A percentile compares a stretch with the other conserved stretches of the same genome.
phyloP scores from a whole-genome alignment of 176 grass and related monocot species.

The Calamus simplicifolius region DNA sequence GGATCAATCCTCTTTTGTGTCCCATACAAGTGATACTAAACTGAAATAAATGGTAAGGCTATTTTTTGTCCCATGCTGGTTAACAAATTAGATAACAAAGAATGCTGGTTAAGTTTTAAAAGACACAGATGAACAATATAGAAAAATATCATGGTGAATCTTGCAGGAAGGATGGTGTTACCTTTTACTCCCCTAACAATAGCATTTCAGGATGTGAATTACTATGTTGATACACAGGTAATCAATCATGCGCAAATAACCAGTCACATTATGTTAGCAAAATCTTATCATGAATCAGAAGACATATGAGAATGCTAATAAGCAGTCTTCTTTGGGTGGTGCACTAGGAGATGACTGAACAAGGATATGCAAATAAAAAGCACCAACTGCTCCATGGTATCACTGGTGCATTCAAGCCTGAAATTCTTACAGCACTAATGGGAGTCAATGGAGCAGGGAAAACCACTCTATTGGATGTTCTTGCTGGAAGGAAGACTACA shows the following conservation, averaged over 20 bases:
- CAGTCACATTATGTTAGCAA: neutral
- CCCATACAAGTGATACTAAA: slow-evolving; percentile 1
- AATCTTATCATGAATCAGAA: neutral
- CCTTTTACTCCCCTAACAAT: slow-evolving; percentile 69
- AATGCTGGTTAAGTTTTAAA: neutral
- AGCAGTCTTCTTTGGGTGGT: neutral
- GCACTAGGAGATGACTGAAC: slow-evolving; percentile 55
- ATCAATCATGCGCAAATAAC: slow-evolving; percentile 7
- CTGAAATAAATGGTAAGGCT: slow-evolving; percentile 26
- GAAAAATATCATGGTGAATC: neutral
- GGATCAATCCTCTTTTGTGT: slow-evolving; percentile 7
- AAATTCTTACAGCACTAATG: slow-evolving; percentile 60
- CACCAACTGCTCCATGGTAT: slow-evolving; percentile 61
- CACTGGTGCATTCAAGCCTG: slow-evolving; percentile 50
- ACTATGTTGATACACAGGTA: slow-evolving; percentile 70
- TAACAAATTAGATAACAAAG: too few species aligned
- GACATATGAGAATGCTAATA: too few species aligned
- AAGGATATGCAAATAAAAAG: slow-evolving; percentile 39
- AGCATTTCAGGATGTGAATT: slow-evolving; percentile 69
- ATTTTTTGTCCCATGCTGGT: neutral
- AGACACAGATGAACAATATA: too few species aligned
- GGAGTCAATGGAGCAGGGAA: slow-evolving; percentile 73
- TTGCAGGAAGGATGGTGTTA: slow-evolving; percentile 62
- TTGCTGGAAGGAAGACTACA: slow-evolving; percentile 64
- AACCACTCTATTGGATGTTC: slow-evolving; percentile 77